Base-by-base conservation (phyloP, 75 land plant genomes). In the Picea glauca region DNA sequence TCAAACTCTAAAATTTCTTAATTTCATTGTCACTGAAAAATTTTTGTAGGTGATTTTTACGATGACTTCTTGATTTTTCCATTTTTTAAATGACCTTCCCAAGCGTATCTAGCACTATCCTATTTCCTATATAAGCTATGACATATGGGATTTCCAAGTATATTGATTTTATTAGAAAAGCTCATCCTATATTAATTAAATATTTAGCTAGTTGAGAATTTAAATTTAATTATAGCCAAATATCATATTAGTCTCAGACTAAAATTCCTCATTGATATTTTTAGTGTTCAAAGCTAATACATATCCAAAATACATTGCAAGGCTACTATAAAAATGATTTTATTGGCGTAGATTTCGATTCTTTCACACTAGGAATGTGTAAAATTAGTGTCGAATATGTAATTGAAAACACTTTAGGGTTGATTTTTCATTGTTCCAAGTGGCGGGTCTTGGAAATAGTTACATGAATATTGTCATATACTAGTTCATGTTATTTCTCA, bases 101-200 rank as follows among this genome's bases (percentile, higher is more conserved):
- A 95, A 93, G 85, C 87, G 88, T 9, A 32, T 93, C 1, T 96
- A 96, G 98, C 84, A 89, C 5, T 96, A 96, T 79, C 96, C 98
- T 33, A 76, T 93, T 40, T 91, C 96, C 2, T 96, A 91, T 78
- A 31, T 96, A 8, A 87, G 85, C 62, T 96, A 85, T 80, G 86
- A 84, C 13, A 82, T 90, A 67, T 93, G 91, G 90, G 87, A 85
- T 8, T 68, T 96, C 35, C 94, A 96, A 96, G 98, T 93, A 88
- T 35, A 35, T 1, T 35, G 38, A 35, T 35, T 35, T 1, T n/a
- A 21, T 77, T 60, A 76, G 32, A 60, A 60, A 30, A 14, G 15
- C 5, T 17, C 65, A 33, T 31, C 60, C 14, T 77, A 77, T 26
- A 77, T 26, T 60, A 5, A 58, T 58, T 58, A 30, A 12, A 60